Evolutionary conservation across 495 filamentous ascomycete species (phyloP), one percentile per base, ranked within the genome.

Genomic region (Pyrenopolyporus hunteri): DNA sequence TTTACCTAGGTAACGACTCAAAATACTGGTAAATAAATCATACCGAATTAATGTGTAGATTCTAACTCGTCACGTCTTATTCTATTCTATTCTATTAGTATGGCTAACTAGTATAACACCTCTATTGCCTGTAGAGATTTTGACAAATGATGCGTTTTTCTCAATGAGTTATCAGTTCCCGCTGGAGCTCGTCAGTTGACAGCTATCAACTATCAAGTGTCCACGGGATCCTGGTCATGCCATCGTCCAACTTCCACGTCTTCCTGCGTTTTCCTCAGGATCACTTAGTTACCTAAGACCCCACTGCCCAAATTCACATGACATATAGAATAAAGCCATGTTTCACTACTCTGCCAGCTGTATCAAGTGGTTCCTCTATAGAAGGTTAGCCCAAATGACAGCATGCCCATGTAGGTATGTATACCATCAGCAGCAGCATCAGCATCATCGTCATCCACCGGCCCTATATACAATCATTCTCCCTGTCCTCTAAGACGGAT

Each of bases 151-250:
- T n/a, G 14, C n/a, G 7, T 31, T 59, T 45, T 51, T 59, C 37
- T 20, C 37, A 19, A 42, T 42, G 19, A 23, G 29, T 32, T 32
- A 11, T 26, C 29, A 16, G 17, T n/a, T 49, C 45, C 23, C 35
- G 20, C 45, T 26, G 29, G 17, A 20, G 11, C 19, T 43, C 50
- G 54, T 64, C 61, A 59, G 48, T 64, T 57, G 61, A 64, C 44
- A 23, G 16, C 36, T 20, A 35, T 22, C 23, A 16, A 23, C 29
- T 26, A 32, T 36, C 45, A 33, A 28, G 36, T 61, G 57, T 48
- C 44, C 63, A 66, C 57, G 57, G 52, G 63, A 28, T 52, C 25
- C 44, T 57, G 49, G 57, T 66, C 51, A 66, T 39, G 37, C 36
- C 25, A 44, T 44, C 40, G 19, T 10, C 20, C 22, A 26, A 20